Conservation (phyloP, 108 stramenopile genomes). For the Skeletonema grethae region DNA sequence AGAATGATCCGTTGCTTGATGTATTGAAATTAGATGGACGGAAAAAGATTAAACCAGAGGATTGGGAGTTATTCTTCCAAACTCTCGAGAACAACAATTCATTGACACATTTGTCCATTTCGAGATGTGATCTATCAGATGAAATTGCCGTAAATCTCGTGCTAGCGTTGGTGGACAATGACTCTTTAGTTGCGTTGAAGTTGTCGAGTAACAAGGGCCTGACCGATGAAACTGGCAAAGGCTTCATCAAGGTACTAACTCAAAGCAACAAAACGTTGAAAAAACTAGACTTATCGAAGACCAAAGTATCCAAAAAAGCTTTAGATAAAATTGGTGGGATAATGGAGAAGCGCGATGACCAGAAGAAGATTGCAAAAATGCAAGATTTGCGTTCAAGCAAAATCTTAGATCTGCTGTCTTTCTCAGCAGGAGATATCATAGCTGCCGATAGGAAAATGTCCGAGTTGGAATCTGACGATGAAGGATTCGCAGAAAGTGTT, state of each 20-base stretch:
- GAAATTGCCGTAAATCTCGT: constrained; percentile 14
- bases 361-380: neutral
- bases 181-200: constrained; percentile 17
- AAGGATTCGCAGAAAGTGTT: neutral
- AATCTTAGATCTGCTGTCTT: constrained; percentile 11
- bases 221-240: constrained; percentile 14
- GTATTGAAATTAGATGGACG: constrained; percentile 31
- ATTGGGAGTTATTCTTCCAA: constrained; percentile 33
- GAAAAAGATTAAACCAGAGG: constrained; percentile 12
- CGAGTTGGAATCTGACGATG: neutral
- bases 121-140: constrained; percentile 22
- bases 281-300: constrained; percentile 16
- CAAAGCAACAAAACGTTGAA: constrained; percentile 25
- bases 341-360: constrained; percentile 2
- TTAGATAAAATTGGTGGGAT: constrained; percentile 3
- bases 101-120: constrained; percentile 26
- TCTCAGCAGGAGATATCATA: constrained; percentile 14
- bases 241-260: constrained; percentile 1
- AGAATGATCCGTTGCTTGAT: constrained; percentile 25
- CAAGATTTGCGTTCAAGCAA: constrained; percentile 14
- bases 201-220: constrained; percentile 20
- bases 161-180: constrained; percentile 31
- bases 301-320: constrained; percentile 16
- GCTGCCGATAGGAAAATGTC: neutral
- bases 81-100: constrained; percentile 19